Conservation (phyloP, 2,329 filamentous ascomycete species). For the Arthroderma uncinatum region DNA sequence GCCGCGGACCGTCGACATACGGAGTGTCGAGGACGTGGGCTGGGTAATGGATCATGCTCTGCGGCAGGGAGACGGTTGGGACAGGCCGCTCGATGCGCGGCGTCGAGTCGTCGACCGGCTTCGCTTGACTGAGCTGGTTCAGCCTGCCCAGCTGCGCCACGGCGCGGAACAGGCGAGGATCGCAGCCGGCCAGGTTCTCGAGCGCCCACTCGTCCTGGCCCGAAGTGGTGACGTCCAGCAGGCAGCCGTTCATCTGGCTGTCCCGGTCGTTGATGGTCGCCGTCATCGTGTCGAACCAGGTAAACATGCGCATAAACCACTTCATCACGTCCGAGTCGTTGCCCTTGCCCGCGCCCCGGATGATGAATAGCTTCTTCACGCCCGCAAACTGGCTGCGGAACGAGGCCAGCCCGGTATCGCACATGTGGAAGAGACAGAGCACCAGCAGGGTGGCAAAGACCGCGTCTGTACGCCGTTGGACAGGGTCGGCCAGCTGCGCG, state of each 20-base stretch:
- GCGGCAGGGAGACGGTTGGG: conserved; percentile 25
- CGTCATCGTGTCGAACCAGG: conserved; percentile 87
- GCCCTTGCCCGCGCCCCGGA: conserved; percentile 54
- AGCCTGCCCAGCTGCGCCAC: conserved; percentile 73
- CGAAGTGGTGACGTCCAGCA: conserved; percentile 52
- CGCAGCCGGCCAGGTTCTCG: conserved; percentile 81
- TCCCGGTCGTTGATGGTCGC: conserved; percentile 87
- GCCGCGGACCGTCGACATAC: neutral
- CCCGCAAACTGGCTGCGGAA: conserved; percentile 90
- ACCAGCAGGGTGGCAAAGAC: conserved; percentile 78
- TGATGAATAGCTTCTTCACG: conserved; percentile 75
- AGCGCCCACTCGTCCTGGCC: conserved; percentile 59
- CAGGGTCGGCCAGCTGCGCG: conserved; percentile 65
- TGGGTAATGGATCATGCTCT: conserved; percentile 24
- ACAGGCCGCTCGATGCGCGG: conserved; percentile 18
- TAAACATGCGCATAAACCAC: conserved; percentile 90
- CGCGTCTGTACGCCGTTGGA: conserved; percentile 68
- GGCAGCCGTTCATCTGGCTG: conserved; percentile 58
- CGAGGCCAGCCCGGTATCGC: conserved; percentile 82
- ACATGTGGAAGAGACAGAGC: conserved; percentile 84
- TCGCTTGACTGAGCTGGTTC: conserved; percentile 67
- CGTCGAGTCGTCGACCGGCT: conserved; percentile 27
- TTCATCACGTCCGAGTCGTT: conserved; percentile 53
- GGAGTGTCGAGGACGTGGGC: neutral
- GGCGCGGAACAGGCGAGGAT: conserved; percentile 73